These are phyloP conservation scores for Coemansia sp. DNA, from an alignment of 192 early-diverging fungal species.

Conservation along the genomic window DNA sequence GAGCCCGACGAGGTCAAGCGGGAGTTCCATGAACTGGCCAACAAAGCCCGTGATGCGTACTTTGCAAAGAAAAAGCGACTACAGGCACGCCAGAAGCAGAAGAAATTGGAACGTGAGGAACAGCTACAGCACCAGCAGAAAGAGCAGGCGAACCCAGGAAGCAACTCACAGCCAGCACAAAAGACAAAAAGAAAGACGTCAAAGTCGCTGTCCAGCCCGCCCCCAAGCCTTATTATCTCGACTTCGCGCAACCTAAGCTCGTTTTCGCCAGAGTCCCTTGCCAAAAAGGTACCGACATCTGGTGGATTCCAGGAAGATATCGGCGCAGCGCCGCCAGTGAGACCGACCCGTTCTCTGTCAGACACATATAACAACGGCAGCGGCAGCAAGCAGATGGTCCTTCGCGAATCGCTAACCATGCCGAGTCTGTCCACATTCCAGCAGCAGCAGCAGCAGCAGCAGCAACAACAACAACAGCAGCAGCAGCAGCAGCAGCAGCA, in stretches of 20 bases:
- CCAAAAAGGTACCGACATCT: constrained; percentile 8
- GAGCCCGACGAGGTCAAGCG: constrained; percentile 24
- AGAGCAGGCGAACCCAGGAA: neutral
- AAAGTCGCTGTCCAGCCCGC: constrained; percentile 5
- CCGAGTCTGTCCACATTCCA: neutral
- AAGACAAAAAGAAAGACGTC: constrained; percentile 1
- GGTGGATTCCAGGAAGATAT: neutral
- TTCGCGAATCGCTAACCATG: neutral
- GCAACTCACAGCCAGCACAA: neutral
- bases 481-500: too few species aligned
- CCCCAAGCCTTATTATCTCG: constrained; percentile 12
- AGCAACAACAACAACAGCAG: too few species aligned
- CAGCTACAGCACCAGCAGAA: neutral
- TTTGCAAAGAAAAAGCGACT: constrained; percentile 49
- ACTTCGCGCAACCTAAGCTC: constrained; percentile 30
- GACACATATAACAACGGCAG: constrained; percentile 2
- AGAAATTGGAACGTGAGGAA: constrained; percentile 34
- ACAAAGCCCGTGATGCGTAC: constrained; percentile 29
- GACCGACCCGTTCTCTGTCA: constrained; percentile 16
- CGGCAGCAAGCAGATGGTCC: neutral
- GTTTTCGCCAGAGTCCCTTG: constrained; percentile 37
- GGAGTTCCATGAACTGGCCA: constrained; percentile 25
- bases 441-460: too few species aligned
- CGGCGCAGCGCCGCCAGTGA: neutral
- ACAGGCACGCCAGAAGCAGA: constrained; percentile 23